Evolutionary conservation across 2,329 filamentous ascomycete species (phyloP), one percentile per base, ranked within the genome.

Genomic region (Coniella lustricola): DNA sequence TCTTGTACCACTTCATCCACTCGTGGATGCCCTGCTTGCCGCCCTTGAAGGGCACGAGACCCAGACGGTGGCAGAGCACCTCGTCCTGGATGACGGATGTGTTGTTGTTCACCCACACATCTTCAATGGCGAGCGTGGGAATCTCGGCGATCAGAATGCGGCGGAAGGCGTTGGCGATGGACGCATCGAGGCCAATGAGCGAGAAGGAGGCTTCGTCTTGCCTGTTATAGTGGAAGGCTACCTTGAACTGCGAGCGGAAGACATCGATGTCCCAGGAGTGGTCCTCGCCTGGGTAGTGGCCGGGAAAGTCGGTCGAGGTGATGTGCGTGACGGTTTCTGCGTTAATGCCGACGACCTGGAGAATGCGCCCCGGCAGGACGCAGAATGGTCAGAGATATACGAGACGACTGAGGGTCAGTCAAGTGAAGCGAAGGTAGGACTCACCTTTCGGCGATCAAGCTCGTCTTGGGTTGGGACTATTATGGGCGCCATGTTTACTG

Each of bases 11-110:
- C 64, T 82, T 83, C 70, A 97, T 75, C 73, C 83, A 90, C 58
- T 85, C 80, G 50, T 73, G 73, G 48, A 98, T 74, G 44, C 87
- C 90, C 48, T 86, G 77, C 55, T 83, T 80, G 53, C 82, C 80
- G 56, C 88, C 93, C 56, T 84, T 85, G 58, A 98, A 84, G 16
- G 94, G 93, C 47, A 98, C 85, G 39, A 98, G 80, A 51, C 93
- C 93, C 29, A 98, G 75, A 38, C 93, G 80, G 65, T 93, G 87
- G 14, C 90, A 85, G 44, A 98, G 82, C 4, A 98, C 91, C 72
- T 98, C 93, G 64, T 98, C 93, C 66, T 97, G 91, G 61, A 98
- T 93, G 32, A 98, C 90, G 4, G 89, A 95, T 44, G 91, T 97
- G 74, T 98, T 98, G 74, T 96, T 94, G 64, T 88, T 80, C 55